Conservation (phyloP, 2,329 filamentous ascomycete genomes). For the Hymenoscyphus salicellus region DNA sequence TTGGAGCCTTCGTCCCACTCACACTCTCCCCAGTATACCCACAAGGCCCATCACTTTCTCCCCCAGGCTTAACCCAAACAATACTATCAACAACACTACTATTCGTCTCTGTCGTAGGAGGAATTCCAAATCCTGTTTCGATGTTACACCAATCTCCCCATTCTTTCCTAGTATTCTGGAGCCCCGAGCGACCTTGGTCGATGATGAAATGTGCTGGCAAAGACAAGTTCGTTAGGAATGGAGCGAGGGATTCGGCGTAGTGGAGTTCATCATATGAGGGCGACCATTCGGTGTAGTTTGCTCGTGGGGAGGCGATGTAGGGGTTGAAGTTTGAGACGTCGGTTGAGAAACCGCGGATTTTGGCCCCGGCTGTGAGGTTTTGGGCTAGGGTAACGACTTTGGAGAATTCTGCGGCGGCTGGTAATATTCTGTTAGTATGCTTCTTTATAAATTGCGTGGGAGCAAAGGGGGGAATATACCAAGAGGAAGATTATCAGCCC, state of each 20-base stretch:
- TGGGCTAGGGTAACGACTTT: conserved; percentile 40
- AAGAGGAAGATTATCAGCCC: conserved; percentile 40
- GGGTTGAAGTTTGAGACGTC: conserved; percentile 47
- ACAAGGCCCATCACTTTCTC: conserved; percentile 44
- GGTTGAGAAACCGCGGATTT: conserved; percentile 42
- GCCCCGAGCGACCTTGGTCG: conserved; percentile 43
- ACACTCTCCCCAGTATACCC: conserved; percentile 29
- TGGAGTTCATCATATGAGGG: conserved; percentile 42
- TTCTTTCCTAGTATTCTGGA: conserved; percentile 38
- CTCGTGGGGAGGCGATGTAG: conserved; percentile 40
- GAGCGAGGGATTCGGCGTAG: conserved; percentile 41
- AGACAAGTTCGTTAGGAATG: conserved; percentile 39
- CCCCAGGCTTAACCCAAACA: conserved; percentile 47
- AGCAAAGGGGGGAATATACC: conserved; percentile 25
- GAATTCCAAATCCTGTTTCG: conserved; percentile 41
- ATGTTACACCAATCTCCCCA: conserved; percentile 49
- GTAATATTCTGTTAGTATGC: not conserved
- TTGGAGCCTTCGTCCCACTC: conserved; percentile 36
- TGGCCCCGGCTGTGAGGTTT: conserved; percentile 18
- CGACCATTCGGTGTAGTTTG: conserved; percentile 43
- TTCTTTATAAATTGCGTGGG: not conserved
- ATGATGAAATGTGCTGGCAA: conserved; percentile 46
- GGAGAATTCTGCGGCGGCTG: conserved; percentile 42
- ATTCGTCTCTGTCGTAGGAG: conserved; percentile 37
- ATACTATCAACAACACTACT: conserved; percentile 42